Base-by-base conservation (phyloP, 2,329 filamentous ascomycete genomes). In the Corniculantispora saksenae region DNA sequence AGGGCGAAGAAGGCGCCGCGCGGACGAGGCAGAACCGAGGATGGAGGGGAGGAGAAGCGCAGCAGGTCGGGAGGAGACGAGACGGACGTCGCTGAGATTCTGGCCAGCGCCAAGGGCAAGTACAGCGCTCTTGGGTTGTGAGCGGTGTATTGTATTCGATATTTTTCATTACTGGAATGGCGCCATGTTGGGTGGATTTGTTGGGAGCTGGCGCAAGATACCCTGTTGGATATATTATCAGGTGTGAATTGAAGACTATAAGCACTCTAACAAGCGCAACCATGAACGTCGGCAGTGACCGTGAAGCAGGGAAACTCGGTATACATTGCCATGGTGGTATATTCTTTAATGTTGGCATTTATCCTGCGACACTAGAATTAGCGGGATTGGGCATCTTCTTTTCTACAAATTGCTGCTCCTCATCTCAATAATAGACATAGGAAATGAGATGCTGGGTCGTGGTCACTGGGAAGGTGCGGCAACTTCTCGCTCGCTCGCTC, bases 111-210 rank as follows among this genome's bases (percentile, higher is more conserved):
- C 23, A 69, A 70, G 61, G 74, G 77, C 47, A 74, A 74, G 57
- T 78, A 77, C 57, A 70, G 71, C 67, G 75, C 77, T 32, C 66
- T 78, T 63, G 77, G 77, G 3, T 64, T 78, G 51, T 79, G 69
- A 75, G 15, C 38, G 54, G 51, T 9, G 38, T 9, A 29, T 43
- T 5, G 1, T 43, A 13, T 2, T 17, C 5, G 21, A 35, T 4
- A 40, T 12, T 53, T 29, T 53, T 43, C n/a, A n/a, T n/a, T 45
- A 38, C 57, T 10, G 35, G 21, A 19, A 43, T 61, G 32, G 48
- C 13, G 19, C 23, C 38, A n/a, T 23, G 19, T 38, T 21, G 2
- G 48, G 15, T 8, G 35, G 47, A 27, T 13, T 62, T 56, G 51
- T 21, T 57, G 61, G 50, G 60, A 54, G 32, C 27, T 45, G 59